Conservation (phyloP, 352 stramenopile species). For the Phytopythium boreale region DNA sequence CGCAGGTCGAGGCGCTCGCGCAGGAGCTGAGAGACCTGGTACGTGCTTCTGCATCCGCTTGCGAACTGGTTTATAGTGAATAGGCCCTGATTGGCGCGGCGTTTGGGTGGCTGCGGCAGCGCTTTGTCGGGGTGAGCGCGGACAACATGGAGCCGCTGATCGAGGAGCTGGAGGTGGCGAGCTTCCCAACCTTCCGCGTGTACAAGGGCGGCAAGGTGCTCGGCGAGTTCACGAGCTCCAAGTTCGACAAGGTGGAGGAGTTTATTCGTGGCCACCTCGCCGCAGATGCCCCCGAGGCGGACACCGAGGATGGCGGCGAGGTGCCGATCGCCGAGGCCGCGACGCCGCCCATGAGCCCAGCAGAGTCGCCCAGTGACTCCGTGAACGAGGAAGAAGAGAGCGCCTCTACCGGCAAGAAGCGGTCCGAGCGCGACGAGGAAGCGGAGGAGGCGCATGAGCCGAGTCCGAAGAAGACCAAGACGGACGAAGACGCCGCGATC, state of each 20-base stretch:
- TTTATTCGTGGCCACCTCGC: constrained; percentile 25
- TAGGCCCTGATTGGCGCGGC: background rate
- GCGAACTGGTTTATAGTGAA: too few species aligned
- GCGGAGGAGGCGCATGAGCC: constrained; percentile 16
- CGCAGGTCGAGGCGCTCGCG: constrained; percentile 45
- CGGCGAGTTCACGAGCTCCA: constrained; percentile 67
- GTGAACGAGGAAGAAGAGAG: background rate
- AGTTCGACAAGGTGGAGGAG: constrained; percentile 60
- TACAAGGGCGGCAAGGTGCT: constrained; percentile 59
- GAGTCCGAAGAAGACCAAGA: constrained; percentile 28
- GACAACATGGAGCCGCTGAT: constrained; percentile 62
- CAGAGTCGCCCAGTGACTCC: background rate
- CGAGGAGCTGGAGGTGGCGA: constrained; percentile 71
- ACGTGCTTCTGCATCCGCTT: too few species aligned
- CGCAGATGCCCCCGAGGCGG: background rate
- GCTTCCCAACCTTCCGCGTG: constrained; percentile 73
- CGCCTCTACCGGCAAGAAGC: constrained; percentile 19
- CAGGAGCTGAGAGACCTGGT: constrained; percentile 38
- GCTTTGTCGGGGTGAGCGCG: constrained; percentile 54
- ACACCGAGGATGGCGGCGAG: background rate
- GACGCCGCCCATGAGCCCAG: constrained; percentile 4
- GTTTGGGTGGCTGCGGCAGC: constrained; percentile 9
- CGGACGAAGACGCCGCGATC: constrained; percentile 5
- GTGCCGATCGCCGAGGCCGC: constrained; percentile 4
- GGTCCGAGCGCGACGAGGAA: constrained; percentile 27